Base-by-base conservation (phyloP, 2,329 filamentous ascomycete species). In the Canariomyces notabilis region DNA sequence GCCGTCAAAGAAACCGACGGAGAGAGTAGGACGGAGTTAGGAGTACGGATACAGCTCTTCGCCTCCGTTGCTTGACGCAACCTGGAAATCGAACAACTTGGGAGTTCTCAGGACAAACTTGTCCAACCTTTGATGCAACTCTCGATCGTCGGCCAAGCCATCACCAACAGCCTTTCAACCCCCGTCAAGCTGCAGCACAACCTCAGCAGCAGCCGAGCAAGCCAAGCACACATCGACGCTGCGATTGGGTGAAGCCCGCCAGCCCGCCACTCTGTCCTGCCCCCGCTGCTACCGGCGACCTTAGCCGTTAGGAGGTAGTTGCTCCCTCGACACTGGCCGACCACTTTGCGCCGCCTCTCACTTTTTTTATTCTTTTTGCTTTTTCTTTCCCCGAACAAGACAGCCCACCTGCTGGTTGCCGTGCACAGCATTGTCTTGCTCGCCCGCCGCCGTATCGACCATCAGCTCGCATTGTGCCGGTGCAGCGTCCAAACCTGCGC, bases 301-400 rank as follows among this genome's bases (percentile, higher is more conserved):
- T 45, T 42, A 12, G 26, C 4, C 7, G 4, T 29, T 12, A 26
- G n/a, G n/a, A n/a, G n/a, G n/a, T n/a, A n/a, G 52, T 54, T 56
- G 52, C 54, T 51, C 52, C 52, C 53, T 58, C 54, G 49, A 58
- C 56, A 53, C 43, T 37, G 18, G 42, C 42, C 44, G 29, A 23
- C 18, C 35, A 35, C 50, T 34, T 49, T 55, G 50, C 52, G 52
- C 52, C 52, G 46, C 55, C 50, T 54, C 52, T 47, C 49, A 39
- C 42, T 48, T 56, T 56, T 55, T 52, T 50, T 50, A n/a, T 46
- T 46, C 8, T 29, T 29, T 12, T 6, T 26, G 6, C 11, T 26
- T 29, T 9, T 9, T 9, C 26, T 50, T 44, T n/a, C n/a, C n/a
- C n/a, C n/a, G n/a, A n/a, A n/a, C n/a, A n/a, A n/a, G n/a, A 50